Percentiles rank a stretch among this genome's conserved stretches.
phyloP scores from a whole-genome alignment of 2,329 filamentous ascomycete genomes.

The Hymenoscyphus scutula region DNA sequence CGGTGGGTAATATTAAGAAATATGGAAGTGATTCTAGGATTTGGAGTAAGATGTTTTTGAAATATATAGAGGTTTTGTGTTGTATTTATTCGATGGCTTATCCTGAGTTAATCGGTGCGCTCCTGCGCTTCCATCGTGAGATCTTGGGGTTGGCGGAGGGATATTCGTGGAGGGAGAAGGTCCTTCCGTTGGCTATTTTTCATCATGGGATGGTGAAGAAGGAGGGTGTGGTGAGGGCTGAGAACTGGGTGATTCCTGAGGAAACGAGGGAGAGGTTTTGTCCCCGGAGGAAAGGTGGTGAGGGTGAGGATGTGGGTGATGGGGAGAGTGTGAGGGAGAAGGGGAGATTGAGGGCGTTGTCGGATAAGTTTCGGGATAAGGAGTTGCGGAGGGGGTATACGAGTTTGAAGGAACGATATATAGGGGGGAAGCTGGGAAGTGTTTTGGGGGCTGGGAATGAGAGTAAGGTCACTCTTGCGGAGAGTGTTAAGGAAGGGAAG shows the following conservation, averaged over 20 bases:
- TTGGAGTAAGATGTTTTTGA: neutral
- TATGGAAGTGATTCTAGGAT: neutral
- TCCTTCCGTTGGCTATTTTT: neutral
- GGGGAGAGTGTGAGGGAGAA: neutral
- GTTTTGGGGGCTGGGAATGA: too few relatives aligned
- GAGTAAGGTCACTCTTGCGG: too few relatives aligned
- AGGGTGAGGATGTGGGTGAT: too few relatives aligned
- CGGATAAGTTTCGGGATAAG: neutral
- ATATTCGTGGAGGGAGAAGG: neutral
- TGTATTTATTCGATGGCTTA: neutral
- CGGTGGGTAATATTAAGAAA: neutral
- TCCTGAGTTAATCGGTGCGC: neutral
- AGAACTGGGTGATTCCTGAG: neutral
- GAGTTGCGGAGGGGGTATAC: neutral
- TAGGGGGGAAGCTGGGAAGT: too few relatives aligned
- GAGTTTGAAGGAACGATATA: neutral
- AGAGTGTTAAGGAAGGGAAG: too few relatives aligned
- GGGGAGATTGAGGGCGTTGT: neutral
- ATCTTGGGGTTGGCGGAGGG: neutral
- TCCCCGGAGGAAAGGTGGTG: neutral
- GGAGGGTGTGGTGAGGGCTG: neutral
- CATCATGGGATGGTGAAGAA: neutral
- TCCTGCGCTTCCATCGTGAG: neutral
- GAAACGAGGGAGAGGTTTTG: neutral
- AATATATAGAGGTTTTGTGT: neutral